Evolutionary conservation across 2,329 filamentous ascomycete species (phyloP), one percentile per base, ranked within the genome.

Genomic region (Nemania diffusa): DNA sequence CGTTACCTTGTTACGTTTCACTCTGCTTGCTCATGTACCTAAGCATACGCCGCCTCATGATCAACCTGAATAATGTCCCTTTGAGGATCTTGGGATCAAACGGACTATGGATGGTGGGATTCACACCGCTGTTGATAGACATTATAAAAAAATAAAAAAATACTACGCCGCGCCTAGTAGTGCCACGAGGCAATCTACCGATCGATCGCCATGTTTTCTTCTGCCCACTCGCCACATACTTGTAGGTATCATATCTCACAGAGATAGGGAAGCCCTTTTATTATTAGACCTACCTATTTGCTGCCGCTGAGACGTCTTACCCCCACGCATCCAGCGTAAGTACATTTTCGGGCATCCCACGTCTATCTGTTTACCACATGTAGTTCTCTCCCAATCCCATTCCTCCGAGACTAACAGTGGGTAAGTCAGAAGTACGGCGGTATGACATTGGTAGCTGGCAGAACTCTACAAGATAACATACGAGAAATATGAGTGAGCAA

Each of bases 401-500:
- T 13, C 34, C 26, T 51, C 20, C 15, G 46, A 40, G 29, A 22
- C 29, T 3, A 44, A 51, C 26, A 63, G 24, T 42, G 51, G 44
- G 13, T 53, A 52, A 13, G 63, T 29, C 42, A 34, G 50, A 24
- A 26, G 51, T 27, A 55, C n/a, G 53, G 5, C 9, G 37, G 34
- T 26, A 17, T 22, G 15, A 32, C n/a, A 17, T 3, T 24, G 29
- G 34, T 56, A 32, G 29, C 29, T 9, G 9, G 9, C 29, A 32
- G 29, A 32, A 9, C n/a, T 50, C 17, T 48, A 34, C 48, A 51
- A 46, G 59, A 48, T 46, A 42, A 37, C 52, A 61, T 55, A 68
- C 57, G 62, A 68, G 52, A 37, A 57, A 61, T 42, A 65, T 44
- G 62, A 65, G 46, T 34, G 50, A 22, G 27, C 26, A 51, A 56